Evolutionary conservation across 1,139 yeast genomes (phyloP).

Genomic region (Nematodospora anomalae): DNA sequence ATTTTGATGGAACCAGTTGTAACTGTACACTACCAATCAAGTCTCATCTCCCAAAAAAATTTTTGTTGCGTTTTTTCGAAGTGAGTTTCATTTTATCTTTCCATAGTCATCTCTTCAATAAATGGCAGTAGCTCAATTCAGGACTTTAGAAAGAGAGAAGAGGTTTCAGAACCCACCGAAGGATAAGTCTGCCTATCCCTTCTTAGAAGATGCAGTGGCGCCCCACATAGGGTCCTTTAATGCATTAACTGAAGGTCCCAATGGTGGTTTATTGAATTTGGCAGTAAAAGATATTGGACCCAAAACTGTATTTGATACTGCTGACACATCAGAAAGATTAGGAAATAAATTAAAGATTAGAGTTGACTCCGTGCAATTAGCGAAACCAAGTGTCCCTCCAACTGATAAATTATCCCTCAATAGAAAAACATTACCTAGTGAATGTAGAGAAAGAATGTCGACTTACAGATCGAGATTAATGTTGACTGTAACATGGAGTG

Average conservation of each 20-base stretch:
- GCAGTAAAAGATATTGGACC: constrained; percentile 89
- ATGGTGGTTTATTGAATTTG: constrained; percentile 78
- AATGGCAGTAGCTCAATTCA: constrained; percentile 50
- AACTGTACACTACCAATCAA: constrained; percentile 6
- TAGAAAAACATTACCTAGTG: constrained; percentile 82
- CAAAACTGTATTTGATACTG: constrained; percentile 80
- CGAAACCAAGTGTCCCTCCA: constrained; percentile 75
- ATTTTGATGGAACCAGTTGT: background rate
- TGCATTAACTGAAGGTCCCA: constrained; percentile 86
- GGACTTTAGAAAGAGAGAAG: constrained; percentile 84
- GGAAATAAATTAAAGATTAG: constrained; percentile 83
- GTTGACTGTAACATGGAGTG: constrained; percentile 78
- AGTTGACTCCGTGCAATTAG: constrained; percentile 82
- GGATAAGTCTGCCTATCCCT: constrained; percentile 79
- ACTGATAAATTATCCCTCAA: constrained; percentile 78
- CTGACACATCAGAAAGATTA: constrained; percentile 55
- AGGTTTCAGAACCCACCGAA: constrained; percentile 87
- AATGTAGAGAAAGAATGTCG: constrained; percentile 86
- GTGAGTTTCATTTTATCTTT: background rate
- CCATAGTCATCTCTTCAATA: background rate
- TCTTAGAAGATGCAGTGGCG: constrained; percentile 81
- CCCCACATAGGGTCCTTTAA: constrained; percentile 97
- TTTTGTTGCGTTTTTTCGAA: constrained; percentile 4
- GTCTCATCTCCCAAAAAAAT: constrained; percentile 11
- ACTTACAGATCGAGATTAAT: constrained; percentile 73